Conservation (phyloP, 176 grass and related monocot genomes). For the Musa troglodytarum region DNA sequence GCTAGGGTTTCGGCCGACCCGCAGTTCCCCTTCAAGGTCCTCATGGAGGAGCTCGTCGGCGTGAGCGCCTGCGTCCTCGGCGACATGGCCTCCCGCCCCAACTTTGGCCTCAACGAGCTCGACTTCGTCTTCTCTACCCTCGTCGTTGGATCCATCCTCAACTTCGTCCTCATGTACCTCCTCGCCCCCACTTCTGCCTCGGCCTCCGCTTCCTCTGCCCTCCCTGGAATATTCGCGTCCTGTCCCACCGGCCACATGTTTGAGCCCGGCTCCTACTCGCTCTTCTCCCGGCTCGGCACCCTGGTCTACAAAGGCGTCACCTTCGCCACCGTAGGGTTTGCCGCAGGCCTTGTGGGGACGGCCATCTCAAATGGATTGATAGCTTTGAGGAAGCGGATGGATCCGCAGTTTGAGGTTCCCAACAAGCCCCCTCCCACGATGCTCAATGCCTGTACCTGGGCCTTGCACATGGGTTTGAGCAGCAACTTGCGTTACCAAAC, state of each 20-base stretch:
- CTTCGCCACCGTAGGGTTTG: conserved; percentile 13
- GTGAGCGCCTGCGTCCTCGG: conserved; percentile 16
- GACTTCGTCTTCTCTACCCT: conserved; percentile 20
- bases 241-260: conserved; percentile 18
- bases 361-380: conserved; percentile 16
- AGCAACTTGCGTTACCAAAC: conserved; percentile 13
- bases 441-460: conserved; percentile 14
- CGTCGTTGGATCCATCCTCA: conserved; percentile 14
- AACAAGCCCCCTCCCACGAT: conserved; percentile 11
- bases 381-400: conserved; percentile 8
- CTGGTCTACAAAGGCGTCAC: conserved; percentile 13
- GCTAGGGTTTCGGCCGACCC: conserved; percentile 10
- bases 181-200: conserved; percentile 7
- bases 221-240: conserved; percentile 8
- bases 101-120: conserved; percentile 17
- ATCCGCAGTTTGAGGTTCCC: not conserved
- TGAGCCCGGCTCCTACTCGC: conserved; percentile 6
- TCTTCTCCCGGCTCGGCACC: conserved; percentile 13
- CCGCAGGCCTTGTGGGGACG: conserved; percentile 9
- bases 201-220: not conserved
- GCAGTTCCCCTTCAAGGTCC: conserved; percentile 19
- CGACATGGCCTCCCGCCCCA: conserved; percentile 14
- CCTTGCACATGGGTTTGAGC: conserved; percentile 18
- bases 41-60: conserved; percentile 17
- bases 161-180: conserved; percentile 20